Percentiles rank a stretch among this genome's conserved stretches.
Evolutionary conservation across 2,329 filamentous ascomycete genomes (phyloP).

Genomic region (Aspergillus eucalypticola): DNA sequence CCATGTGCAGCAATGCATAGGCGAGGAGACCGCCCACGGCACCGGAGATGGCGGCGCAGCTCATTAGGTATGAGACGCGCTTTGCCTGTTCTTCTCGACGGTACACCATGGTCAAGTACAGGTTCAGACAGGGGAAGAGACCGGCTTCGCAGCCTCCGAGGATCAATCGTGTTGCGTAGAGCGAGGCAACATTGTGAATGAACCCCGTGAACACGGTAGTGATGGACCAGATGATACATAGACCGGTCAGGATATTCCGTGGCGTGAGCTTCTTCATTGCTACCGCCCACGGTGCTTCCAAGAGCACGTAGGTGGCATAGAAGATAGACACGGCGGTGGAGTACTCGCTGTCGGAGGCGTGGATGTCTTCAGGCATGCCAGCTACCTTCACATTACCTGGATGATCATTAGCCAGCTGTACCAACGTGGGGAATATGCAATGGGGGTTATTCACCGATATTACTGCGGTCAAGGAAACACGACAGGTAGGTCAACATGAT

Average conservation of each 20-base stretch:
- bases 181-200: constrained; percentile 42
- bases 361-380: constrained; percentile 50
- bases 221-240: constrained; percentile 52
- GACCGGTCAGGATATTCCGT: constrained; percentile 40
- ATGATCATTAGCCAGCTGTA: not conserved
- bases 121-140: constrained; percentile 43
- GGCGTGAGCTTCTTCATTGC: constrained; percentile 52
- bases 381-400: constrained; percentile 51
- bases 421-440: not conserved
- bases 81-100: constrained; percentile 44
- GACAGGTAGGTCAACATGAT: constrained; percentile 59
- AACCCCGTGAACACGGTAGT: constrained; percentile 53
- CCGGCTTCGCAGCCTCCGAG: constrained; percentile 42
- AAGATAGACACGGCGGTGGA: constrained; percentile 54
- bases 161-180: constrained; percentile 45
- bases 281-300: constrained; percentile 52
- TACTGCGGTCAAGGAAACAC: constrained; percentile 57
- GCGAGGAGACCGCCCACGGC: constrained; percentile 45
- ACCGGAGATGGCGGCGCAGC: constrained; percentile 41
- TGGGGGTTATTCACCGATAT: constrained; percentile 44
- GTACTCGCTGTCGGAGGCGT: constrained; percentile 44
- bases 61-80: constrained; percentile 45
- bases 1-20: constrained; percentile 46
- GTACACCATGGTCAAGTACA: constrained; percentile 46
- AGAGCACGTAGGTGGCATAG: constrained; percentile 54